A percentile compares a stretch with the other conserved stretches of the same genome.
phyloP scores from a whole-genome alignment of 2,329 filamentous ascomycete species.

The Sporothrix mexicana region DNA sequence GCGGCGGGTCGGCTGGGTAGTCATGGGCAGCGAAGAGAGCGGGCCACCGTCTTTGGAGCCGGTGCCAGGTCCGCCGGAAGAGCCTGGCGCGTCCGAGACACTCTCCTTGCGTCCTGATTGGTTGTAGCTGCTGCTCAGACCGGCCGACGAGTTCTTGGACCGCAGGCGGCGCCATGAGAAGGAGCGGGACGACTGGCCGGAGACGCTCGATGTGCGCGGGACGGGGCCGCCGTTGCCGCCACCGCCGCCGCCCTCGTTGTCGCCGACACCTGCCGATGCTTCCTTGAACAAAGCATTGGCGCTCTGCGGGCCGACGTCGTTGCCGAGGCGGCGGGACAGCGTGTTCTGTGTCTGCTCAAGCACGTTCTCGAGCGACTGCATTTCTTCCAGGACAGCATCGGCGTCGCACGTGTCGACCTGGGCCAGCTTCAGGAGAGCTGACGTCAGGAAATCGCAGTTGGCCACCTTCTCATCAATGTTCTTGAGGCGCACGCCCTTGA shows the following conservation, averaged over 20 bases:
- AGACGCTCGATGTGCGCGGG: constrained; percentile 64
- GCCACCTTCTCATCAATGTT: constrained; percentile 91
- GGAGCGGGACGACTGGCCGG: constrained; percentile 76
- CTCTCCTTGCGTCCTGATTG: constrained; percentile 49
- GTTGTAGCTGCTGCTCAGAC: constrained; percentile 59
- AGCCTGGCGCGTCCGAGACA: constrained; percentile 51
- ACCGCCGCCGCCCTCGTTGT: constrained; percentile 39
- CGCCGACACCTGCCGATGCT: constrained; percentile 57
- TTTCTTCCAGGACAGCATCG: constrained; percentile 89
- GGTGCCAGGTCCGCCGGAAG: background rate
- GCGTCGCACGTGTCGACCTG: constrained; percentile 88
- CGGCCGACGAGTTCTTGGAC: constrained; percentile 81
- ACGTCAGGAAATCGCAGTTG: constrained; percentile 88
- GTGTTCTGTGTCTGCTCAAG: constrained; percentile 82
- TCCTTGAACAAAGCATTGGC: constrained; percentile 77
- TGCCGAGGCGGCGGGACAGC: constrained; percentile 85
- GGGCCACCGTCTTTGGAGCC: constrained; percentile 20
- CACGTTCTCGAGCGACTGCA: constrained; percentile 84
- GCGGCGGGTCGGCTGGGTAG: constrained; percentile 65
- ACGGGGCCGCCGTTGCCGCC: constrained; percentile 42
- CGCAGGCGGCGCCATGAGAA: constrained; percentile 90
- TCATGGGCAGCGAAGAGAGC: constrained; percentile 80
- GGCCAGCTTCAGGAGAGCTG: constrained; percentile 81
- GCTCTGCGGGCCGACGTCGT: constrained; percentile 84
- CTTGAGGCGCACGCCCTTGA: constrained; percentile 92